A percentile compares a stretch with the other conserved stretches of the same genome.
Evolutionary conservation across 2,329 filamentous ascomycete genomes (phyloP).

Genomic region (Verticillium dahliae): DNA sequence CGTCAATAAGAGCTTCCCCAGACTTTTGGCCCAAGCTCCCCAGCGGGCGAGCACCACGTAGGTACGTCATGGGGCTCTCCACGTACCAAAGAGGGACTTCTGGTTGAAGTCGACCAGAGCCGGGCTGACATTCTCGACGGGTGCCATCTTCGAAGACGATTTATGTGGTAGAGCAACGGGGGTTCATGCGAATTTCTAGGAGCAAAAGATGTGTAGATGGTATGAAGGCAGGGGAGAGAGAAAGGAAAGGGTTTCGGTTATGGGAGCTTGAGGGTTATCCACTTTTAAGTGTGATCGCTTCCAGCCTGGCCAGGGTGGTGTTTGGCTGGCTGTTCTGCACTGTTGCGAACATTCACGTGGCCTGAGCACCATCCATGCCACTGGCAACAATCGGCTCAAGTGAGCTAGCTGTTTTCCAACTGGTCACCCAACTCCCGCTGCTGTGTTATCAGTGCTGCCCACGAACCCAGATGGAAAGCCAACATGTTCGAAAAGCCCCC

Average conservation of each 20-base stretch:
- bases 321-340: neutral
- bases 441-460: no score
- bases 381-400: neutral
- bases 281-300: neutral
- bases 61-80: slow-evolving; percentile 2
- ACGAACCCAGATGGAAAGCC: no score
- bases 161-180: neutral
- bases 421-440: neutral
- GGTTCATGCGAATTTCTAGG: neutral
- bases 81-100: slow-evolving; percentile 59
- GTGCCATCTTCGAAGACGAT: slow-evolving; percentile 25
- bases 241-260: neutral
- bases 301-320: neutral
- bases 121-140: slow-evolving; percentile 20
- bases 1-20: neutral
- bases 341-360: neutral
- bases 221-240: neutral
- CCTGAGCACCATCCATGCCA: neutral
- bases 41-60: neutral
- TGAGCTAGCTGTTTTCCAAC: neutral
- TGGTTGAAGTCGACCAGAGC: slow-evolving; percentile 57
- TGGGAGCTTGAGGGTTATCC: neutral
- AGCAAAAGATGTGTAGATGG: neutral
- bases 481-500: no score
- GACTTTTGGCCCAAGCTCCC: neutral